Percentiles rank a stretch among this genome's conserved stretches.
Evolutionary conservation across 2,329 filamentous ascomycete species (phyloP).

Genomic region (Sphaerulina populicola): DNA sequence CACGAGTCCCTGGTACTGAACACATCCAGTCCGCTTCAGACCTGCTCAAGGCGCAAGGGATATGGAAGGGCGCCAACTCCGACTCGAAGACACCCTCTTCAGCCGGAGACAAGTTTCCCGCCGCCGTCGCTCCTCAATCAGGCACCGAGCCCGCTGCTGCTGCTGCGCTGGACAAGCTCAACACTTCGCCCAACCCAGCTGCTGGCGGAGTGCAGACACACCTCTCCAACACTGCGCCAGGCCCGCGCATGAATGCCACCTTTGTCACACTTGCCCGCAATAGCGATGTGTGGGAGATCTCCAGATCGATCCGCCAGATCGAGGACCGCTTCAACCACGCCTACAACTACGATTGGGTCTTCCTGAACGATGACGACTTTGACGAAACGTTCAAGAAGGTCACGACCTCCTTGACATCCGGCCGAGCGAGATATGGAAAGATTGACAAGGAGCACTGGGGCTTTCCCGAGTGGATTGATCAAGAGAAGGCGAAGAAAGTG

Average conservation of each 20-base stretch:
- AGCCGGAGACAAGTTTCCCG: not conserved
- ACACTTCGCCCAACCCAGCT: slow-evolving; percentile 30
- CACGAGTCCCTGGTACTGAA: slow-evolving; percentile 31
- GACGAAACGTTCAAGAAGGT: slow-evolving; percentile 89
- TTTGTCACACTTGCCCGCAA: slow-evolving; percentile 95
- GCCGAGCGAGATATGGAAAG: slow-evolving; percentile 80
- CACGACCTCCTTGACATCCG: slow-evolving; percentile 81
- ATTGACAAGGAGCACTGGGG: slow-evolving; percentile 95
- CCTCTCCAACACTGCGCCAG: slow-evolving; percentile 44
- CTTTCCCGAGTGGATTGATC: slow-evolving; percentile 90
- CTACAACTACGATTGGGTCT: slow-evolving; percentile 98
- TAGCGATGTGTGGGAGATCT: slow-evolving; percentile 90
- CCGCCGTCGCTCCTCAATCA: slow-evolving; percentile 11
- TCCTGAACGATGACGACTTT: slow-evolving; percentile 93
- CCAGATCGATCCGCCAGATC: slow-evolving; percentile 86
- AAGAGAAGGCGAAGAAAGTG: slow-evolving; percentile 82
- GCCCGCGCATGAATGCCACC: slow-evolving; percentile 85
- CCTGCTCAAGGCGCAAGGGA: slow-evolving; percentile 31
- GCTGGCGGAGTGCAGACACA: slow-evolving; percentile 24
- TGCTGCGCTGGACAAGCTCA: slow-evolving; percentile 1
- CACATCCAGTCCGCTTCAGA: slow-evolving; percentile 31
- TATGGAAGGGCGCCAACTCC: slow-evolving; percentile 23
- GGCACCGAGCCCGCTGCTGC: not conserved
- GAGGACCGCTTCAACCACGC: slow-evolving; percentile 97
- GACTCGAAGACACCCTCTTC: slow-evolving; percentile 7